Base-by-base conservation (phyloP, 768 basidiomycete genomes). In the Pulveroboletus sp. region DNA sequence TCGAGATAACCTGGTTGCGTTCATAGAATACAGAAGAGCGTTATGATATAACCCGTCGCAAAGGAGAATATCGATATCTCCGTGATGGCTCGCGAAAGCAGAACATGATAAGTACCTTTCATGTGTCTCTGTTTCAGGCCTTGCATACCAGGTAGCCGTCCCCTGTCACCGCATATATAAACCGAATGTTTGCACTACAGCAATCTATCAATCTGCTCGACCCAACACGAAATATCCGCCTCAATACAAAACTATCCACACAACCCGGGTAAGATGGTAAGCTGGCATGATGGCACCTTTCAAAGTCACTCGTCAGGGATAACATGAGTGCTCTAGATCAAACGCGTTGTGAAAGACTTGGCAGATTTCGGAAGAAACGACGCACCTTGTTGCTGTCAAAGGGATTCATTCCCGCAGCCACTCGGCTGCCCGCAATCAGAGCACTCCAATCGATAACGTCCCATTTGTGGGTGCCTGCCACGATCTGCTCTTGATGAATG, bases 401-500 rank as follows among this genome's bases (percentile, higher is more conserved):
- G 5, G 67, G 68, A 46, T 77, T 70, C 45, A 87, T 67, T 1
- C 90, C 91, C 10, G 89, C 85, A 2, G 87, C 77, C 12, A 86
- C 81, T 43, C 92, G 76, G 34, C 82, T 76, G 4, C 89, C 90
- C 4, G 86, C 87, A 24, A 94, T 78, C 35, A 93, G 64, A 1
- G 83, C 81, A 53, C 85, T 87, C 90, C 91, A 94, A 61, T 95
- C 93, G 17, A 93, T 69, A 4, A 76, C 69, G 8, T 82, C 80
- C 63, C 78, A 79, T 20, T 72, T 69, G 31, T 74, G 67, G 19
- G 75, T 74, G 14, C 80, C 79, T 5, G 72, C 69, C 22, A 66
- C 66, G 45, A 71, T 64, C 46, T 72, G 69, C 30, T 70, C 68
- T 20, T 72, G 73, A 45, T 91, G 86, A 23, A 89, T 68, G 0